A percentile compares a stretch with the other conserved stretches of the same genome.
Conservation (phyloP, 202 grass and related monocot genomes). For the Panicum virgatum region DNA sequence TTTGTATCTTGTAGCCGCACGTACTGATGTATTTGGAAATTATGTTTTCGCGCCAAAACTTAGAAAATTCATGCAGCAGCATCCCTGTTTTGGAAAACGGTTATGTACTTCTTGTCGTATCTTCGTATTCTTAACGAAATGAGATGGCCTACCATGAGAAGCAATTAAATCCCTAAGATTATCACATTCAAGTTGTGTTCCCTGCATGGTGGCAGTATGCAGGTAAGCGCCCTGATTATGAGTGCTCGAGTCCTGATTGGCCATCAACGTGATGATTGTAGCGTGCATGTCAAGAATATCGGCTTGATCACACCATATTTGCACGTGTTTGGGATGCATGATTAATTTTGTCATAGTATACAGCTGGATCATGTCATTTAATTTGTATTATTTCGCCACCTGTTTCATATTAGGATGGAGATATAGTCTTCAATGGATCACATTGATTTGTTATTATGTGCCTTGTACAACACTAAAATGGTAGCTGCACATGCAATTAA, state of each 20-base stretch:
- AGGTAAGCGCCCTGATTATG: not conserved
- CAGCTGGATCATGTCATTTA: constrained; percentile 35
- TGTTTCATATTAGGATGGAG: not conserved
- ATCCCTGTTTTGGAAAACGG: not conserved
- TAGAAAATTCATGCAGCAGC: not conserved
- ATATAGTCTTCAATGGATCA: not conserved
- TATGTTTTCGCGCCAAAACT: constrained; percentile 10
- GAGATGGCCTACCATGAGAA: not conserved
- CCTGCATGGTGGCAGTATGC: not conserved
- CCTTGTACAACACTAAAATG: not conserved
- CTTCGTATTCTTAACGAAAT: not conserved
- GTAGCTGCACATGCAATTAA: not conserved
- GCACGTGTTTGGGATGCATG: not conserved
- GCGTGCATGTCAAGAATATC: not conserved
- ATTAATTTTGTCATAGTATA: not conserved
- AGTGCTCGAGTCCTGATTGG: not conserved
- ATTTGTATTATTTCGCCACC: not conserved
- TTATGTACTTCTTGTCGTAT: not conserved
- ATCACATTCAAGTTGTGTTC: not conserved
- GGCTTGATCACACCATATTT: not conserved
- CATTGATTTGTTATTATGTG: not conserved
- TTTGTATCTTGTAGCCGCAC: not conserved
- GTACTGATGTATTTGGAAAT: not conserved
- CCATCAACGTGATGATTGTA: constrained; percentile 5
- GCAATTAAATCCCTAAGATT: not conserved